A percentile compares a stretch with the other conserved stretches of the same genome.
These are phyloP conservation scores for Chaetomium sp. DNA, from an alignment of 2,329 filamentous ascomycete species.

Conservation along the genomic window DNA sequence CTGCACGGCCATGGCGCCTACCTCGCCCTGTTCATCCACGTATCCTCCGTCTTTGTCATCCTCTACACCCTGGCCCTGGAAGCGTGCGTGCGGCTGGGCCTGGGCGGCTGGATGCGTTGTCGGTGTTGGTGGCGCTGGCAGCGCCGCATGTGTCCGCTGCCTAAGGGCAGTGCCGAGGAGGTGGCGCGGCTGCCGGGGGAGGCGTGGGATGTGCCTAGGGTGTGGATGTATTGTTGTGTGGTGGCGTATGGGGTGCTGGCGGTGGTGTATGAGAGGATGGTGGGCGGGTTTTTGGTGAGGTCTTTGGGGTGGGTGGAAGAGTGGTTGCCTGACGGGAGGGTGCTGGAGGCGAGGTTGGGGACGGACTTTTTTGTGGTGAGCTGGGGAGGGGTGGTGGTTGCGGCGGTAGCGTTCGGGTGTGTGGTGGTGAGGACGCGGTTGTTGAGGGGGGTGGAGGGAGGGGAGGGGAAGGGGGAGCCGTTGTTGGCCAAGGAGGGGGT, in stretches of 20 bases:
- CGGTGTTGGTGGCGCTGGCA: not conserved
- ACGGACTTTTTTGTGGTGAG: not conserved
- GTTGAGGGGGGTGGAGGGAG: not conserved
- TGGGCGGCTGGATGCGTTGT: not conserved
- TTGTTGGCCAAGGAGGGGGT: not conserved
- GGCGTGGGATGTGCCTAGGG: not conserved
- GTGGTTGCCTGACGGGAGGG: not conserved
- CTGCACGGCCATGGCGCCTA: not conserved
- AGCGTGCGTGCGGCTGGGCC: not conserved
- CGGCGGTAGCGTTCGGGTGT: not conserved
- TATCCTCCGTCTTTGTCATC: not conserved
- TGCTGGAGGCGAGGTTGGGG: not conserved
- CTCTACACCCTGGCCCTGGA: not conserved
- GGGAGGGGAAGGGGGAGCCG: not conserved
- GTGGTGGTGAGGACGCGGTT: not conserved
- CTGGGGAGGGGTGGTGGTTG: not conserved
- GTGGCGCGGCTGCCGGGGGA: not conserved
- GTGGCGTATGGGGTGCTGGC: not conserved
- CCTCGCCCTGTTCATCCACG: not conserved
- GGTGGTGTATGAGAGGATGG: not conserved
- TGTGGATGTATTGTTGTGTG: not conserved
- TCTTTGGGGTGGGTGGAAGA: not conserved
- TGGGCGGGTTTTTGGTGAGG: not conserved
- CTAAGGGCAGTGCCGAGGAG: not conserved
- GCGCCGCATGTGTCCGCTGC: not conserved